Base-by-base conservation (phyloP, 176 grass and related monocot genomes). In the Aegilops tauschii region DNA sequence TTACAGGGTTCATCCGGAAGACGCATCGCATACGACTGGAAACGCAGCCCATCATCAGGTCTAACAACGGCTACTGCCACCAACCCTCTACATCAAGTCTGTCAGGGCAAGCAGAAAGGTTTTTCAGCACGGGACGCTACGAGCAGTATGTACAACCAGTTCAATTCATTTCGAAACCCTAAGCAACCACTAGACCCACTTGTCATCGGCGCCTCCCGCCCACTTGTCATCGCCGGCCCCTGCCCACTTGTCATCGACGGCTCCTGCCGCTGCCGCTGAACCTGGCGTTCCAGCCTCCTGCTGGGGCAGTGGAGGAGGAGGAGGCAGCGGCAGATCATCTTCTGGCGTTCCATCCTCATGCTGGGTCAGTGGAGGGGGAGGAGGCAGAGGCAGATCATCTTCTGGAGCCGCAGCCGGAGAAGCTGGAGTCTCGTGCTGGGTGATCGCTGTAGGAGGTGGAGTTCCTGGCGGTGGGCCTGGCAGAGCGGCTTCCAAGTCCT, bases 401-500 rank as follows among this genome's bases (percentile, higher is more conserved):
- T 59, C 54, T 59, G 54, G 54, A 59, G 18, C 1, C 5, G 6
- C 54, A 59, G 4, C 1, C 17, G 68, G 14, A 37, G 78, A 16
- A 54, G 69, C 61, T 8, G 34, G 79, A 59, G 62, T 61, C 65
- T 35, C 74, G 14, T 72, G 65, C 61, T 47, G 65, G 39, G 31
- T 30, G 39, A 9, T 79, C 39, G 16, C 65, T 31, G 23, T 23
- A 9, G n/a, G 64, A 31, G 65, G 34, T 37, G 65, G 81, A 52
- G 30, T 65, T 30, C 47, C 81, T 56, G 25, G 39, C 16, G 54
- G 54, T 21, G 65, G 11, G 63, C 65, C 62, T 64, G 21, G 20
- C 5, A 28, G 70, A 88, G 50, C n/a, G 27, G 30, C 77, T 70
- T 88, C 69, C 28, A 37, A 29, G 8, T 29, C 52, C 70, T 88